Conservation (phyloP, 2,329 filamentous ascomycete genomes). For the Pseudopyrenochaeta lycopersici region DNA sequence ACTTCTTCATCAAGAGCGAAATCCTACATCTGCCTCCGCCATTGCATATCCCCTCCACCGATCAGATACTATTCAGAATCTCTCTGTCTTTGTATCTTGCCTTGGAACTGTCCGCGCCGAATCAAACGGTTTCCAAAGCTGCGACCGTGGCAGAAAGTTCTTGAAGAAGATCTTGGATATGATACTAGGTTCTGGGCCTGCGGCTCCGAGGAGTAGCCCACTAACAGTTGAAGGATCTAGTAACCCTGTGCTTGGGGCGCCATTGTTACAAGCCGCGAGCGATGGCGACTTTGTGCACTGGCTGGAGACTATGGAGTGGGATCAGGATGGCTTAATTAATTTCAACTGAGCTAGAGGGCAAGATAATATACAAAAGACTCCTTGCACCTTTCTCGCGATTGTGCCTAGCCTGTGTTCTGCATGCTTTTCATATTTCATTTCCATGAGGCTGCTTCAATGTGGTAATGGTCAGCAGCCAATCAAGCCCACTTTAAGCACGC, state of each 20-base stretch:
- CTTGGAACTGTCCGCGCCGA: conserved; percentile 51
- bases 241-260: conserved; percentile 47
- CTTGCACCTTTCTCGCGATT: no score
- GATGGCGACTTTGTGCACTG: conserved; percentile 56
- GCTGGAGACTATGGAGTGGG: conserved; percentile 56
- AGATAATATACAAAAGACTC: background rate
- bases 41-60: conserved; percentile 48
- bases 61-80: conserved; percentile 56
- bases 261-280: conserved; percentile 44
- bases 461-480: conserved; percentile 4
- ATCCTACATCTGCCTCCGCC: conserved; percentile 25
- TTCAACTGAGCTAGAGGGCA: conserved; percentile 21
- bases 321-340: conserved; percentile 45
- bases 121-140: conserved; percentile 52
- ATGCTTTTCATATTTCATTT: no score
- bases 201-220: conserved; percentile 2
- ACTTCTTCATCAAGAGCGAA: conserved; percentile 54
- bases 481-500: background rate
- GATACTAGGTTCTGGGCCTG: conserved; percentile 45
- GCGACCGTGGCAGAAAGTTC: conserved; percentile 52
- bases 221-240: conserved; percentile 8
- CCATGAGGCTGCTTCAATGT: no score
- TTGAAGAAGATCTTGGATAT: conserved; percentile 55
- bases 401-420: no score
- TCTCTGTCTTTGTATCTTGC: conserved; percentile 56